These are phyloP conservation scores for Cymbopogon citratus DNA, from an alignment of 176 grass and related monocot genomes.

Conservation along the genomic window DNA sequence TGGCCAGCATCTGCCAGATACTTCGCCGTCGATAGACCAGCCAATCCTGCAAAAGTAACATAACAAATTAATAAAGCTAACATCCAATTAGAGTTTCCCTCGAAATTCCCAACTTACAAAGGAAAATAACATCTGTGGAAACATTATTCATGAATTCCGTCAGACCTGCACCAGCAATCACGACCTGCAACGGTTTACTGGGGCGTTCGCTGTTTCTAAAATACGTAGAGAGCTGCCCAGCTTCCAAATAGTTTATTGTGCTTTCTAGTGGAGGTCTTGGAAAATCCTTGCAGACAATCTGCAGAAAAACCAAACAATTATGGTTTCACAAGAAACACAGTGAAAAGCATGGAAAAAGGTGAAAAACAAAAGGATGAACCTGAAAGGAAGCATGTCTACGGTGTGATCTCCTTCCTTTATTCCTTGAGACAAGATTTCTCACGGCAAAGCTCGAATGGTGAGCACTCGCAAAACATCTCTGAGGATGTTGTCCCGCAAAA, in stretches of 20 bases:
- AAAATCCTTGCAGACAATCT: constrained; percentile 79
- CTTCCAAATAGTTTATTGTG: constrained; percentile 63
- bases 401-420: constrained; percentile 36
- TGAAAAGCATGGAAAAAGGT: not conserved
- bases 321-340: not conserved
- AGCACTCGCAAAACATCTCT: constrained; percentile 39
- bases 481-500: constrained; percentile 25
- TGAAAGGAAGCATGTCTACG: constrained; percentile 33
- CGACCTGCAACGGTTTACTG: constrained; percentile 66
- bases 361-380: constrained; percentile 25
- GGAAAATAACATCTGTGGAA: not conserved
- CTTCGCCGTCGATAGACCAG: constrained; percentile 74
- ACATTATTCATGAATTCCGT: constrained; percentile 16
- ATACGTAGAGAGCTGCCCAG: constrained; percentile 46
- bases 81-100: not conserved
- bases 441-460: constrained; percentile 13
- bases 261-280: constrained; percentile 74
- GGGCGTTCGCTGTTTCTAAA: constrained; percentile 26
- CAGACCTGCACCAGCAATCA: constrained; percentile 94
- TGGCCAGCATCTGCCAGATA: constrained; percentile 96
- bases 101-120: not conserved
- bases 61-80: constrained; percentile 11
- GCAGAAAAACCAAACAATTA: constrained; percentile 19
- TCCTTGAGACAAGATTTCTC: constrained; percentile 25
- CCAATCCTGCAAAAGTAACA: constrained; percentile 63